Evolutionary conservation across 1,284 basidiomycete genomes (phyloP).

Genomic region (Tylopilus sp.): DNA sequence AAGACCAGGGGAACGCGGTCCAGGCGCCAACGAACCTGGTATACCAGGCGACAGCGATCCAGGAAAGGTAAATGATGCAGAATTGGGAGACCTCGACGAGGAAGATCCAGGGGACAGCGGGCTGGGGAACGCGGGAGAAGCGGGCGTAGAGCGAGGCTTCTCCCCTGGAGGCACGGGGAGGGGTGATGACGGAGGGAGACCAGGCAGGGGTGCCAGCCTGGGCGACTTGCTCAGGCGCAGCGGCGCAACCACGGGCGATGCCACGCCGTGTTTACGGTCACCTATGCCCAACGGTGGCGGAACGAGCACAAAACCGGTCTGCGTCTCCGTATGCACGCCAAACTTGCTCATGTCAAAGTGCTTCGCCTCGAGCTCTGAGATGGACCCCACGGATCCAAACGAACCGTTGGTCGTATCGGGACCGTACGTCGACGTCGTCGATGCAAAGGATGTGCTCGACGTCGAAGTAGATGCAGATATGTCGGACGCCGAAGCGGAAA

Average conservation of each 20-base stretch:
- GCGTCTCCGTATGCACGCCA: neutral
- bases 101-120: conserved; percentile 15
- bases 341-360: conserved; percentile 20
- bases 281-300: conserved; percentile 26
- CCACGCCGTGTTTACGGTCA: neutral
- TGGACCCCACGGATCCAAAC: conserved; percentile 23
- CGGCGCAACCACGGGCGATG: conserved; percentile 22
- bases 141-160: neutral
- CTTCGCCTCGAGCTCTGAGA: conserved; percentile 26
- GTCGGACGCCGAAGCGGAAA: conserved; percentile 13
- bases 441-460: conserved; percentile 13
- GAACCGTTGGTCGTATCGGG: conserved; percentile 12
- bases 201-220: conserved; percentile 19
- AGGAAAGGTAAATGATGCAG: conserved; percentile 11
- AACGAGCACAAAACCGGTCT: conserved; percentile 23
- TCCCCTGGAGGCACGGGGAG: conserved; percentile 13
- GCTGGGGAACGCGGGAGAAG: conserved; percentile 21
- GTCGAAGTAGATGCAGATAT: conserved; percentile 11
- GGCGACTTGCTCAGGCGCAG: conserved; percentile 30
- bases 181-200: conserved; percentile 20
- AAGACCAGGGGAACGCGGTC: conserved; percentile 25
- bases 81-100: neutral
- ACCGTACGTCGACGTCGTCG: conserved; percentile 13
- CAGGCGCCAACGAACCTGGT: conserved; percentile 19
- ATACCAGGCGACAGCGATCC: conserved; percentile 22